These are phyloP conservation scores for Kodamaea hsintzibuensis DNA, from an alignment of 805 yeast species.

Conservation along the genomic window DNA sequence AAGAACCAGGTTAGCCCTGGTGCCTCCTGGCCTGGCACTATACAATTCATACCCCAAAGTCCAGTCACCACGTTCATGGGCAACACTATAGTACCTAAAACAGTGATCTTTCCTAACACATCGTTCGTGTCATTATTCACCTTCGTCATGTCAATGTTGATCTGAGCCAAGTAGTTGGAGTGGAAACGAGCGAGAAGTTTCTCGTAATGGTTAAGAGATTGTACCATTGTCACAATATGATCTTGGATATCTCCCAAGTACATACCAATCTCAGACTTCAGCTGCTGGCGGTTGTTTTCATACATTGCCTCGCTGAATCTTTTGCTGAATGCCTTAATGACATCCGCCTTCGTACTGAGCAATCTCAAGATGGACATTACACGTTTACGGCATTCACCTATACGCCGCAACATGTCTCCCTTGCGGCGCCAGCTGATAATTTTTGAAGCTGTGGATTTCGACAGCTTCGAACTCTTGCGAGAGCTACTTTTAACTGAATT, in stretches of 20 bases:
- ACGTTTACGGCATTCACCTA: slow-evolving; percentile 92
- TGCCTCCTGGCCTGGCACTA: slow-evolving; percentile 85
- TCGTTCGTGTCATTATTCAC: slow-evolving; percentile 97
- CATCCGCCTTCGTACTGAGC: slow-evolving; percentile 93
- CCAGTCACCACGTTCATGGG: slow-evolving; percentile 97
- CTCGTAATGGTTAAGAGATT: slow-evolving; percentile 90
- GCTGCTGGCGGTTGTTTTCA: slow-evolving; percentile 7
- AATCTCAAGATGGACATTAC: slow-evolving; percentile 88
- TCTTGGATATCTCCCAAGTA: slow-evolving; percentile 97
- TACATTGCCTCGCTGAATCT: slow-evolving; percentile 68
- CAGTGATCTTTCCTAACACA: slow-evolving; percentile 88
- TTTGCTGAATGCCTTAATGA: slow-evolving; percentile 93
- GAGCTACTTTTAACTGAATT: slow-evolving; percentile 7
- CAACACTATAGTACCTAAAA: slow-evolving; percentile 89
- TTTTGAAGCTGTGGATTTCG: slow-evolving; percentile 51
- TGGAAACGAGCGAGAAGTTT: slow-evolving; percentile 93
- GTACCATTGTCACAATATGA: slow-evolving; percentile 96
- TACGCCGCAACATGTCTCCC: slow-evolving; percentile 92
- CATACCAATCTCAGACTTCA: slow-evolving; percentile 74
- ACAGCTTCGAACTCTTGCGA: slow-evolving; percentile 11
- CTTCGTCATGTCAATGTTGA: slow-evolving; percentile 95
- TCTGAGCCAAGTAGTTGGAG: slow-evolving; percentile 93
- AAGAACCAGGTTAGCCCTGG: slow-evolving; percentile 44
- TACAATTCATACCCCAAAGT: slow-evolving; percentile 97
- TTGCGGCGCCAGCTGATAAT: slow-evolving; percentile 74